phyloP scores from a whole-genome alignment of 2,329 filamentous ascomycete genomes.

The Penicillium sp. region DNA sequence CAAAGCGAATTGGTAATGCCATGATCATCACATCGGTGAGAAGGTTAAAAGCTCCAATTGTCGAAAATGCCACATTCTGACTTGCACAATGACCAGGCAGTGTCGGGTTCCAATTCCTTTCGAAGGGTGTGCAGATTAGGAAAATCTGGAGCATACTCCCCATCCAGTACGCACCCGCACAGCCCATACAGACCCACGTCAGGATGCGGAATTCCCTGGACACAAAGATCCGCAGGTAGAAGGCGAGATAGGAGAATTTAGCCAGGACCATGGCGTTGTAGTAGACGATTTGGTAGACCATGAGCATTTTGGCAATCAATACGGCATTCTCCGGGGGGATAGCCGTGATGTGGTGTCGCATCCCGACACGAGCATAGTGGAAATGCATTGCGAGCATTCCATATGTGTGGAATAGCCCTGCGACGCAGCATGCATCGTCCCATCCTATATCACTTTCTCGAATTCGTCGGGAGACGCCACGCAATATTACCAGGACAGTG shows the following conservation, averaged over 20 bases:
- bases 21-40: slow-evolving; percentile 26
- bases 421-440: slow-evolving; percentile 31
- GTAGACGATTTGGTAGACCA: slow-evolving; percentile 28
- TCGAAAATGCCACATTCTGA: slow-evolving; percentile 23
- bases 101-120: slow-evolving; percentile 18
- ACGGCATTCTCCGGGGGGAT: slow-evolving; percentile 11
- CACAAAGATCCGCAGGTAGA: slow-evolving; percentile 32
- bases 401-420: slow-evolving; percentile 18
- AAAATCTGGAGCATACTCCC: slow-evolving; percentile 32
- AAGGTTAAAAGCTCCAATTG: slow-evolving; percentile 26
- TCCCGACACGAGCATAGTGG: slow-evolving; percentile 18
- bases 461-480: slow-evolving; percentile 25
- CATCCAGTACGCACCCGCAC: slow-evolving; percentile 27
- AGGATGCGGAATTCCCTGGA: slow-evolving; percentile 31
- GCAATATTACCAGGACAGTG: slow-evolving; percentile 25
- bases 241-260: slow-evolving; percentile 31
- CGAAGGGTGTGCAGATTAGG: slow-evolving; percentile 21
- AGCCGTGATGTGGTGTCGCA: slow-evolving; percentile 11
- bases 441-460: slow-evolving; percentile 30
- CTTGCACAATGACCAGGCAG: slow-evolving; percentile 22
- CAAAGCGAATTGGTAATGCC: slow-evolving; percentile 23
- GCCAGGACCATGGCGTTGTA: slow-evolving; percentile 30
- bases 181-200: slow-evolving; percentile 26
- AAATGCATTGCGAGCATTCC: slow-evolving; percentile 23
- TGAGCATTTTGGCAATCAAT: slow-evolving; percentile 17